Percentiles rank a stretch among this genome's conserved stretches.
Conservation (phyloP, 306 rosid species). For the Senna tora region DNA sequence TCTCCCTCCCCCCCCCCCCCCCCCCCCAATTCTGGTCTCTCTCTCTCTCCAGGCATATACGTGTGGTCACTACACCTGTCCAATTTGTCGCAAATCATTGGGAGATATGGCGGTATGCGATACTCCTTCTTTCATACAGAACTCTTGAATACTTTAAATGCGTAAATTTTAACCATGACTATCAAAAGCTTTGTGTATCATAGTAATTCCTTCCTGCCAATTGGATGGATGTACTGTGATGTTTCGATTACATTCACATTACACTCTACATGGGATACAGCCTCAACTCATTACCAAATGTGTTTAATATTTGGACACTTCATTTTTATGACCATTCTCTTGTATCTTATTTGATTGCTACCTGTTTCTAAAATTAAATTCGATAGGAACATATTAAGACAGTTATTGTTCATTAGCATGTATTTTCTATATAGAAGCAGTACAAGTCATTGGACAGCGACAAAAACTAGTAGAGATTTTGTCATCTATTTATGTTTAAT, state of each 20-base stretch:
- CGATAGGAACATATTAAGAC: not conserved
- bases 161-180: not conserved
- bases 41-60: conserved; percentile 37
- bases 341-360: not conserved
- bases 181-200: not conserved
- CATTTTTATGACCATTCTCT: not conserved
- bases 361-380: not conserved
- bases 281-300: not conserved
- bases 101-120: conserved; percentile 47
- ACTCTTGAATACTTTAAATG: conserved; percentile 16
- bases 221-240: not conserved
- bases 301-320: not conserved
- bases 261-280: not conserved
- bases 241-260: not conserved
- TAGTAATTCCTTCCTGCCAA: not conserved
- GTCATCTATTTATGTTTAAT: not conserved
- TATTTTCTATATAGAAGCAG: not conserved
- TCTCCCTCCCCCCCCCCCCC: not conserved
- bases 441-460: not conserved
- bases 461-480: not conserved
- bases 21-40: no score
- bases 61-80: conserved; percentile 43
- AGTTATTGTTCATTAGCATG: not conserved
- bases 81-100: conserved; percentile 42
- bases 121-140: not conserved